Base-by-base conservation (phyloP, 352 stramenopile species). In the Pythium vanterpoolii region DNA sequence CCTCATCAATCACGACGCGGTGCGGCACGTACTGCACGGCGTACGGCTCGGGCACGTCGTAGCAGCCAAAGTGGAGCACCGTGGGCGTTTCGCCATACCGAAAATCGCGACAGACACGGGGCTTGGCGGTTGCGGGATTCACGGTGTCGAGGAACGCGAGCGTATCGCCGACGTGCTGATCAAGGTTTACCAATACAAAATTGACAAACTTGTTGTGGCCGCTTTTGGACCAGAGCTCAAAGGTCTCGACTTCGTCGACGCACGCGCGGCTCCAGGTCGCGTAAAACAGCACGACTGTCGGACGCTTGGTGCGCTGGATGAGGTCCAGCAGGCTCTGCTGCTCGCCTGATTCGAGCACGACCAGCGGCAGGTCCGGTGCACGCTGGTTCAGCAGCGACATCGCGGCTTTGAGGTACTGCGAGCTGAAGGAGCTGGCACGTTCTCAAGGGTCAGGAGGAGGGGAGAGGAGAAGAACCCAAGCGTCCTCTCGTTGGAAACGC, bases 261-360 rank as follows among this genome's bases (percentile, higher is more conserved):
- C 77, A 84, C 21, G 74, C 73, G 26, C 70, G 74, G 67, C 76
- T 84, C 79, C 76, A 88, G 31, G 78, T 89, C 16, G 74, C 76
- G 65, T 86, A 87, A 52, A 87, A 84, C 23, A 81, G 75, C 63
- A 84, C 40, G 47, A 86, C 59, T 16, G 73, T 81, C 24, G 74
- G 69, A 31, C 69, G 63, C 40, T 67, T 67, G 30, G 62, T 72
- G 53, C 61, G 54, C 31, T 68, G 38, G 11, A 80, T 52, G 52
- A 84, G 40, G n/a, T 72, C 60, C 26, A 65, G 34, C 24, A 87
- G 64, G 19, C 58, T 67, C 45, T 66, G 64, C 43, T 43, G 47
- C 36, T 79, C 71, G 13, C 77, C 77, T 3, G 64, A 77, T 61
- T 86, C 77, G 27, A 87, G 66, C 57, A 85, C 77, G 13, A 83